phyloP scores from a whole-genome alignment of 2,329 filamentous ascomycete species.

The Beauveria asiatica region DNA sequence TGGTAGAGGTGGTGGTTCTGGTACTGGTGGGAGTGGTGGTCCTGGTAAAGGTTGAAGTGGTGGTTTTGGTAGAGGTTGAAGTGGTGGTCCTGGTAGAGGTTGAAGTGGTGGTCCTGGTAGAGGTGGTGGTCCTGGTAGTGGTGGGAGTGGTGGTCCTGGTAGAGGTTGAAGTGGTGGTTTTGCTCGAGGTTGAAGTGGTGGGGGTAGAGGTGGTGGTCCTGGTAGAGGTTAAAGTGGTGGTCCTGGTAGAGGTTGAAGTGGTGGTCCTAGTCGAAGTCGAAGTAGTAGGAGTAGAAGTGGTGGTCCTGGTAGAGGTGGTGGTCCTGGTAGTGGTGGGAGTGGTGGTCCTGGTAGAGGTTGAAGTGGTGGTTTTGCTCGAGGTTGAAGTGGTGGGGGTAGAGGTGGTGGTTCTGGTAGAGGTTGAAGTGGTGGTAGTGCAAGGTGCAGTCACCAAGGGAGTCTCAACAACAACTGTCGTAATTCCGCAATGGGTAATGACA shows the following conservation, averaged over 20 bases:
- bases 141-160: neutral
- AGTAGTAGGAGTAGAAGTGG: neutral
- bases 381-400: neutral
- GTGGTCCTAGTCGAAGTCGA: neutral
- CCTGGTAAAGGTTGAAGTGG: neutral
- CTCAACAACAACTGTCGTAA: neutral
- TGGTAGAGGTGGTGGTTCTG: neutral
- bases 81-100: neutral
- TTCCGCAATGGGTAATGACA: neutral
- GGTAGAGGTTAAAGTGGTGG: neutral
- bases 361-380: neutral
- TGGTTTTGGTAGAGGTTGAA: neutral
- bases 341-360: neutral
- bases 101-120: no score
- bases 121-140: no score
- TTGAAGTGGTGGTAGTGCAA: neutral
- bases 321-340: no score
- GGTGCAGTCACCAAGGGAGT: neutral
- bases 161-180: neutral
- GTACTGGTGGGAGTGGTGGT: neutral
- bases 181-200: neutral
- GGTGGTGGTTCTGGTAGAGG: neutral
- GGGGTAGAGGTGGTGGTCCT: neutral
- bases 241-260: neutral
- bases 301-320: no score